Percentiles rank a stretch among this genome's conserved stretches.
Evolutionary conservation across 306 rosid species (phyloP).

Genomic region (Lablab purpureus): DNA sequence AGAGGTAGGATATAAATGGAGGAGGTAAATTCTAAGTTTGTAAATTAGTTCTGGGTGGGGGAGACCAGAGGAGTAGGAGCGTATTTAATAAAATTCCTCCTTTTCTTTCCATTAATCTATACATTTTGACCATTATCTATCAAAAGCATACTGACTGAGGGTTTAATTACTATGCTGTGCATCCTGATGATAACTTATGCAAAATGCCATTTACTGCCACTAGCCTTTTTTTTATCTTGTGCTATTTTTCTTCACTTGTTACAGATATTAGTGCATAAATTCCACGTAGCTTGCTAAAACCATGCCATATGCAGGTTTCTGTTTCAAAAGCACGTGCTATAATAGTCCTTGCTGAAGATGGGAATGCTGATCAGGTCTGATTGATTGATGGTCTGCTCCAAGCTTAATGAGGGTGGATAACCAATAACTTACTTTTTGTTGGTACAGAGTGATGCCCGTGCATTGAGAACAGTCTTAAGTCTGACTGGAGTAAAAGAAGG

Average conservation of each 20-base stretch:
- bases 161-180: slow-evolving; percentile 24
- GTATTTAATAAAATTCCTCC: neutral
- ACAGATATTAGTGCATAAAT: slow-evolving; percentile 8
- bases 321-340: slow-evolving; percentile 95
- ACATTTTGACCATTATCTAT: neutral
- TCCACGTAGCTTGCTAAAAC: slow-evolving; percentile 36
- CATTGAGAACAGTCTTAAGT: slow-evolving; percentile 88
- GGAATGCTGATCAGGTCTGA: slow-evolving; percentile 94
- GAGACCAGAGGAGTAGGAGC: slow-evolving; percentile 4
- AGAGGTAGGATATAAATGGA: neutral
- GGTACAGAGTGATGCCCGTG: slow-evolving; percentile 94
- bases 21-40: neutral
- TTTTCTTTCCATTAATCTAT: neutral
- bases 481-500: slow-evolving; percentile 91
- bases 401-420: slow-evolving; percentile 41
- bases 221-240: slow-evolving; percentile 14
- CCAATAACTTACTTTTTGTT: slow-evolving; percentile 46
- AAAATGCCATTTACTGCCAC: slow-evolving; percentile 18
- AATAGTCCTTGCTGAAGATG: slow-evolving; percentile 92
- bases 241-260: slow-evolving; percentile 7
- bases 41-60: neutral
- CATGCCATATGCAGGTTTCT: slow-evolving; percentile 65
- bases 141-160: neutral
- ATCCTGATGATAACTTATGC: slow-evolving; percentile 21
- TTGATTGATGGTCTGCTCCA: slow-evolving; percentile 40